Evolutionary conservation across 2,329 filamentous ascomycete genomes (phyloP).

Genomic region (Ilyonectria mors-panacis): DNA sequence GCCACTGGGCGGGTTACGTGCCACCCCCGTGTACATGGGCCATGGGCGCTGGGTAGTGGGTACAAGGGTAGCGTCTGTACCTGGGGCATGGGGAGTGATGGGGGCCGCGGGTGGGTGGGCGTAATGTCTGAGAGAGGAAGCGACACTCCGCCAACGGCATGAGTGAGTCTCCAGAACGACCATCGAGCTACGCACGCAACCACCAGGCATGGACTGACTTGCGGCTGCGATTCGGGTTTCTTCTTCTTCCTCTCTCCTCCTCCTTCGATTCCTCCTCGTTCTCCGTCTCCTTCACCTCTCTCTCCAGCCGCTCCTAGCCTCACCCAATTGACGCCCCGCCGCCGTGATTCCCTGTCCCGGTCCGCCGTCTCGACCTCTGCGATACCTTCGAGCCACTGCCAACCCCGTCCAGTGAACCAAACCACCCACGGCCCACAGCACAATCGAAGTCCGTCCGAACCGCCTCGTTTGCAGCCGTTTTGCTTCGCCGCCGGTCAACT

Average conservation of each 20-base stretch:
- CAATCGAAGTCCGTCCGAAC: constrained; percentile 28
- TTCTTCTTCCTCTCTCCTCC: constrained; percentile 34
- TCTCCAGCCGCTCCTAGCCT: constrained; percentile 7
- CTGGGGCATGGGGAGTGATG: constrained; percentile 20
- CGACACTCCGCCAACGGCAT: constrained; percentile 48
- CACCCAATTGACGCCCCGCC: constrained; percentile 27
- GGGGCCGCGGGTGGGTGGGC: constrained; percentile 26
- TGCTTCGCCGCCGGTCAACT: constrained; percentile 29
- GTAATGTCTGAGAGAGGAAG: constrained; percentile 45
- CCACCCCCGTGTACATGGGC: background rate
- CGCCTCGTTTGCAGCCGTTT: constrained; percentile 32
- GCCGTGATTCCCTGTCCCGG: constrained; percentile 21
- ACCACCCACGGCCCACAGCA: constrained; percentile 6
- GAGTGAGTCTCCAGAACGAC: constrained; percentile 42
- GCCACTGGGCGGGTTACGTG: constrained; percentile 13
- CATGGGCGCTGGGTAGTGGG: constrained; percentile 12
- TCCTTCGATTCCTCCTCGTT: constrained; percentile 30
- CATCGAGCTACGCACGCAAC: constrained; percentile 45
- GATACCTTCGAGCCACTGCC: constrained; percentile 29
- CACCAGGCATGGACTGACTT: constrained; percentile 51
- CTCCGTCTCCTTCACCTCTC: constrained; percentile 28
- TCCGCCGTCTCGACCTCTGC: constrained; percentile 14
- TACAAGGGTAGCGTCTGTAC: constrained; percentile 14
- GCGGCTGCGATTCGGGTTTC: constrained; percentile 41
- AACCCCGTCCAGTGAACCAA: background rate